Evolutionary conservation across 768 basidiomycete genomes (phyloP), one percentile per base, ranked within the genome.

Genomic region (Termitomyces sp.): DNA sequence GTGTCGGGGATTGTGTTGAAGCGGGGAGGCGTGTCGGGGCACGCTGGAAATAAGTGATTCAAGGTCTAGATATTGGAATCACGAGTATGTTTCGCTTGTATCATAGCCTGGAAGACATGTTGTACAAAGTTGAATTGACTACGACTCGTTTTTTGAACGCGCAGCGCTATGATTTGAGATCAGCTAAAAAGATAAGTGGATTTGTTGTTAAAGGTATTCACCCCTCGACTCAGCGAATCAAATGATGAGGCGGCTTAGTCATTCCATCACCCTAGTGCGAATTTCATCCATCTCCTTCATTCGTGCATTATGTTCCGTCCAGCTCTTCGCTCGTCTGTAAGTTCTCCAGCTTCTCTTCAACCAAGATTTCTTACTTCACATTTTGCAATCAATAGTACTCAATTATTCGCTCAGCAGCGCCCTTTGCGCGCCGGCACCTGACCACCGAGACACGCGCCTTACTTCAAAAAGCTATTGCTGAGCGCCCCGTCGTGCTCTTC

Each of bases 401-500:
- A 5, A 59, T 71, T 27, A 64, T 74, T 30, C 69, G 72, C 49
- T 69, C 70, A 11, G 42, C 55, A n/a, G 58, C 58, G 39, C 61
- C 61, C 66, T 61, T 67, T 61, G 55, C 58, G 28, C 62, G 45
- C 55, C 53, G 89, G 27, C 80, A 77, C 61, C 76, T 92, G 46
- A 82, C 84, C 4, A 77, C 84, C 32, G 82, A 90, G 57, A 75
- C 80, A 5, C 81, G 87, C 21, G 63, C 76, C 11, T 73, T 80
- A 63, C 83, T 92, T n/a, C 81, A 89, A 67, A 70, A 83, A 62
- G 94, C 94, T 2, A 81, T 98, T 27, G 72, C 78, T 8, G 73
- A 80, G 1, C 83, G 81, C 43, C 94, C 94, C 0, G 80, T 98
- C 6, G 97, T 99, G 1, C 76, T 98, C 5, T 98, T 99, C 76